These are phyloP conservation scores for Coffea eugenioides DNA, from an alignment of 257 asterid genomes.

Conservation along the genomic window DNA sequence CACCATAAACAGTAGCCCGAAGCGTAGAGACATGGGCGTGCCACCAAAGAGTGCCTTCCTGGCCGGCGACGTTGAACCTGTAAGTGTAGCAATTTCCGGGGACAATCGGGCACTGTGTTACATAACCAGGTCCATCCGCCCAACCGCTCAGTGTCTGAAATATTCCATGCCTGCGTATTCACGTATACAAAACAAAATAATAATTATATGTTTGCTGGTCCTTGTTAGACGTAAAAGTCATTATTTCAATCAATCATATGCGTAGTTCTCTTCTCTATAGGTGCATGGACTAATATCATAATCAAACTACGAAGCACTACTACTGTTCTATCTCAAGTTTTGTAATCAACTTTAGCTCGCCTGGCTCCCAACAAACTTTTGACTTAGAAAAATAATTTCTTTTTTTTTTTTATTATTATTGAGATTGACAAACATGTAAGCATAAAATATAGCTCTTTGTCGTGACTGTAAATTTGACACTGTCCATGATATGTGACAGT, in stretches of 20 bases:
- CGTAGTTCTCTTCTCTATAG: neutral
- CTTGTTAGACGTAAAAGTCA: neutral
- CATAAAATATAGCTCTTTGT: neutral
- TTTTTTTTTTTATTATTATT: neutral
- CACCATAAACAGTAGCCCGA: slow-evolving; percentile 70
- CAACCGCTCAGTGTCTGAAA: slow-evolving; percentile 59
- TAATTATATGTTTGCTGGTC: neutral
- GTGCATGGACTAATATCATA: neutral
- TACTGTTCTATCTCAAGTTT: neutral
- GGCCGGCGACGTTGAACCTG: slow-evolving; percentile 47
- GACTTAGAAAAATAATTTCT: neutral
- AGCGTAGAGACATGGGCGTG: slow-evolving; percentile 66
- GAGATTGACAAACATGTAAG: neutral
- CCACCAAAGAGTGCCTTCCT: slow-evolving; percentile 93
- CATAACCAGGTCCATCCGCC: slow-evolving; percentile 72
- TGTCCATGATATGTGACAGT: neutral
- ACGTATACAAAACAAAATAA: too few relatives aligned
- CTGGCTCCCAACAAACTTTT: neutral
- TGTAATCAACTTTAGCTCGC: neutral
- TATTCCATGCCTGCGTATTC: slow-evolving; percentile 61
- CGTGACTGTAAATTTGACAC: neutral
- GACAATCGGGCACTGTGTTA: slow-evolving; percentile 66
- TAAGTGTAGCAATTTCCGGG: slow-evolving; percentile 64
- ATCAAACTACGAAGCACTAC: neutral
- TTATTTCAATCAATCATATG: neutral